Evolutionary conservation across 371 early-diverging fungal genomes (phyloP).

Genomic region (Modicella reniformis): DNA sequence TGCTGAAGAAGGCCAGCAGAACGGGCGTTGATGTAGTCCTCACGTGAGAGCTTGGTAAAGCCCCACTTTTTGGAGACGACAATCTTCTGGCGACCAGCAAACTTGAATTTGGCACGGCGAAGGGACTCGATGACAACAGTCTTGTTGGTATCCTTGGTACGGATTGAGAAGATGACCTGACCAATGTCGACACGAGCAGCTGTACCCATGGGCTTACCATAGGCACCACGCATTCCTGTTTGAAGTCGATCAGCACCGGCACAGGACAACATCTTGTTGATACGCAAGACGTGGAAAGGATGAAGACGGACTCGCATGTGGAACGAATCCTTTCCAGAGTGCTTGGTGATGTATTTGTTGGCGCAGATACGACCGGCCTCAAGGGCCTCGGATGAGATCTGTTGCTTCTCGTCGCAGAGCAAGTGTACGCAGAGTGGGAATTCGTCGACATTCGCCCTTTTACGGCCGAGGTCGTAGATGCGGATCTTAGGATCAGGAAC

Average conservation of each 20-base stretch:
- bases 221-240: constrained; percentile 99
- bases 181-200: constrained; percentile 99
- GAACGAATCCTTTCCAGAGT: constrained; percentile 99
- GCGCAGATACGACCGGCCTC: constrained; percentile 93
- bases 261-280: constrained; percentile 99
- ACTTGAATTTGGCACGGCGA: constrained; percentile 99
- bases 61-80: constrained; percentile 99
- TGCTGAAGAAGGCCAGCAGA: constrained; percentile 86
- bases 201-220: constrained; percentile 99
- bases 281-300: constrained; percentile 99
- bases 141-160: constrained; percentile 97
- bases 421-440: constrained; percentile 98
- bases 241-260: constrained; percentile 99
- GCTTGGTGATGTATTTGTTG: constrained; percentile 99
- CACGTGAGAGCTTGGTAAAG: constrained; percentile 97
- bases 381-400: constrained; percentile 98
- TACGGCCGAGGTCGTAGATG: constrained; percentile 98
- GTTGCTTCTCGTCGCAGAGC: constrained; percentile 98
- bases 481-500: constrained; percentile 99
- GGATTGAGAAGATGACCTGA: constrained; percentile 97
- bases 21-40: constrained; percentile 89
- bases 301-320: constrained; percentile 99
- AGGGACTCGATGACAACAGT: constrained; percentile 97
- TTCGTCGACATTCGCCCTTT: constrained; percentile 98
- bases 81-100: constrained; percentile 99